Base-by-base conservation (phyloP, 2,329 filamentous ascomycete species). In the Raffaelea arxii region DNA sequence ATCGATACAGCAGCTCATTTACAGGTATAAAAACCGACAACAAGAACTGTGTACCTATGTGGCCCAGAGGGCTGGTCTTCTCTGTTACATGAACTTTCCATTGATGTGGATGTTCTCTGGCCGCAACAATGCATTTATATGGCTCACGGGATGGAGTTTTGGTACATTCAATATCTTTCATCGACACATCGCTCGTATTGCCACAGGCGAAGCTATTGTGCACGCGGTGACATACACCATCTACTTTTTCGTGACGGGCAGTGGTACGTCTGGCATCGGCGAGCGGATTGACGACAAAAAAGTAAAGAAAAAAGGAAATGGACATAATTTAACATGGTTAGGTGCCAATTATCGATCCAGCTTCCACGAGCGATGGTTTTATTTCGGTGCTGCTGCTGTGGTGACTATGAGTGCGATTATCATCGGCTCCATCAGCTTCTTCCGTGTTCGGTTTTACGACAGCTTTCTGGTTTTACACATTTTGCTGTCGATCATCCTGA, bases 81-180 rank as follows among this genome's bases (percentile, higher is more conserved):
- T 36, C 32, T 36, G 32, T 18, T 7, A 6, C 7, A 36, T 36
- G 32, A 51, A 49, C 44, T 36, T 56, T 4, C 51, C 46, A 16
- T 27, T 50, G 19, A 12, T 51, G 10, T 48, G 48, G 43, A 42
- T 85, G 0, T 85, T 86, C 53, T 76, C 74, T 0, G 76, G 77
- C 54, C 68, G 82, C 7, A 86, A 86, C 51, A 84, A 86, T 43
- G 56, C 80, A 0, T 68, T 84, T 14, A 65, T 84, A 46, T 82
- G 77, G 77, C 57, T 79, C 1, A 85, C 82, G 0, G 80, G 81
- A 0, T 86, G 82, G 80, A 77, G 75, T 11, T 84, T 81, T 56
- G 70, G 71, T 2, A 80, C 77, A 0, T 85, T 79, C 55, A 84
- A 78, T 51, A 70, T 77, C 23, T 84, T 84, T 43, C 82, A 86